Base-by-base conservation (phyloP, 129 eudicot genomes). In the Deinandra increscens region DNA sequence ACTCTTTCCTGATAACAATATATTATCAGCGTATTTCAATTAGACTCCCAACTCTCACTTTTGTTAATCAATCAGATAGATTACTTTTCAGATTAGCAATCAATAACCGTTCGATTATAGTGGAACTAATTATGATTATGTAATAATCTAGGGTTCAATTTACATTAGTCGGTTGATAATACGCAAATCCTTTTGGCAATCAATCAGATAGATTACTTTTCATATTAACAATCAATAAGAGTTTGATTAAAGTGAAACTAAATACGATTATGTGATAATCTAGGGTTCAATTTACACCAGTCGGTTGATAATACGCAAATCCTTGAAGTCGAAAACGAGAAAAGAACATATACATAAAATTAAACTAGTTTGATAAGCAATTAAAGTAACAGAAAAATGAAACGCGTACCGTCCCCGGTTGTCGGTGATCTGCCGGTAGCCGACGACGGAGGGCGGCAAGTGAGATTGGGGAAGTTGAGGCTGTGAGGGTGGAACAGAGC, bases 341-440 rank as follows among this genome's bases (percentile, higher is more conserved):
- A 10, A 38, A 39, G 11, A 19, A 11, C 33, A 6, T 9, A 6
- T 5, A 11, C 10, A 56, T 29, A 26, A 67, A 26, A n/a, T 9
- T 46, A 67, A 29, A n/a, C 29, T 26, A 33, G 13, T 36, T 34
- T 4, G 9, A 5, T 17, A 46, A n/a, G 7, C 7, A 66, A 44
- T 5, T 19, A 42, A 4, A 43, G 14, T 34, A 48, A 42, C 1
- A 42, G 54, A 20, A 20, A 11, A 11, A 0, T 19, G 6, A 18
- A 33, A 17, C 29, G 7, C 34, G 73, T 20, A 22, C 60, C 71
- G 71, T 44, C 23, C n/a, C 14, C 41, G 71, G 58, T 66, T 34
- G 39, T 56, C 9, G 13, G 14, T 38, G 39, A 44, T 65, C 31
- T 34, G 13, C 22, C 31, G 31, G 22, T 9, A 4, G 33, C 49